Base-by-base conservation (phyloP, 2,329 filamentous ascomycete species). In the Xylaria sp. region DNA sequence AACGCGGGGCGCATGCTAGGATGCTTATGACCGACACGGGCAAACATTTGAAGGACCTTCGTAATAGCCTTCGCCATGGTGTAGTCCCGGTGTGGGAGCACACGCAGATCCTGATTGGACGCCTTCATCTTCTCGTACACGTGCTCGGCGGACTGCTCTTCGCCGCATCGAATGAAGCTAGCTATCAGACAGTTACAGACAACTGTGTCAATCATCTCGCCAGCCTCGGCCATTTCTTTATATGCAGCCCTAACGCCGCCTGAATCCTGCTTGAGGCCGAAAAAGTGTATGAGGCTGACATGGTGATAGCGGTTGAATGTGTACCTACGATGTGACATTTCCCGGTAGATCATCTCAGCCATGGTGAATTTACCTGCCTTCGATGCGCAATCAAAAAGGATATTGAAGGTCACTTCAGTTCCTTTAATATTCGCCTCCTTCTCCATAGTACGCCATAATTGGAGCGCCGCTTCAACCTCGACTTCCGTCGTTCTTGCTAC, bases 361-460 rank as follows among this genome's bases (percentile, higher is more conserved):
- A 98, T 87, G 0, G 84, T 83, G 72, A 92, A 97, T 76, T 97
- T 96, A 45, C 92, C 92, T 0, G 93, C 89, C 78, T 96, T 97
- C 72, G 93, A 88, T 0, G 96, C 93, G 12, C 93, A 87, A 76
- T 97, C 92, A 74, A 97, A 97, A 13, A 99, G 85, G 55, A 97
- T 91, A 76, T 96, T 97, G 80, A 99, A 97, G 0, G 95, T 97
- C n/a, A 94, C 90, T 57, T 89, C 85, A 73, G 91, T 92, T 41
- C 87, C 90, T 72, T 82, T 81, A 15, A 93, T 79, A 0, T 87
- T 86, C 1, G 90, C 89, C 4, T 88, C 82, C 55, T 87, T 85
- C 79, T 99, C 96, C 94, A 98, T 98, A 74, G 96, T 90, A 71
- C 88, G 89, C 94, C 95, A 99, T 28, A 97, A 80, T 56, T 89